Evolutionary conservation across 75 land plant species (phyloP), one percentile per base, ranked within the genome.

Genomic region (Azolla pinnata): DNA sequence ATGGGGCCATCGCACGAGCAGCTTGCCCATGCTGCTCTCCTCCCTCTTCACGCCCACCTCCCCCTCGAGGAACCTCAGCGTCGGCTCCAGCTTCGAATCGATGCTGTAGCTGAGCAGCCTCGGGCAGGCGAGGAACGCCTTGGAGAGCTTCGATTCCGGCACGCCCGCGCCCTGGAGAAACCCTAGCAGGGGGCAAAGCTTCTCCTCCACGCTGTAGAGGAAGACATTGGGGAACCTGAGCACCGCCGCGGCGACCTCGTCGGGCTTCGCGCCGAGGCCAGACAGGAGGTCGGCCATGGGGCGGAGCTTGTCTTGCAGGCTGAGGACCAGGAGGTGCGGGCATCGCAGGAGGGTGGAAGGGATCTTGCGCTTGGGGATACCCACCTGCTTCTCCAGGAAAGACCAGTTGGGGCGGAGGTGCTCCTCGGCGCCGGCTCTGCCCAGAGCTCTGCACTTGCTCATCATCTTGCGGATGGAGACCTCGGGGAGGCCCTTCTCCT

Each of bases 81-180:
- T 62, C 5, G 75, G 71, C 0, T 57, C 30, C 21, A 87, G 83
- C 63, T 87, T 91, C 12, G 66, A 31, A 29, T 84, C 93, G 56
- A 91, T 91, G 82, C 88, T 84, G 75, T 91, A 91, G 63, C 97
- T 91, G 24, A 91, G 60, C 4, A 87, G 79, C 59, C 97, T 75
- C 1, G 97, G 97, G 49, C 90, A 88, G 40, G 72, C 62, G 47
- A 83, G 44, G 17, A 81, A 52, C 53, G 86, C 67, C 66, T 77
- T 86, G 0, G 82, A 84, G 2, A 81, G 29, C 26, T 79, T 74
- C 66, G 70, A 77, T 27, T 86, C 84, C 16, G 79, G 69, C 12
- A 86, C 71, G 7, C 90, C 96, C 29, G 81, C 58, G 21, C 78
- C 64, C 64, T 90, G 78, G 48, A 90, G 82, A 45, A 86, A 86